A percentile compares a stretch with the other conserved stretches of the same genome.
These are phyloP conservation scores for Umbilicus rupestris DNA, from an alignment of 164 flowering plant genomes.

Conservation along the genomic window DNA sequence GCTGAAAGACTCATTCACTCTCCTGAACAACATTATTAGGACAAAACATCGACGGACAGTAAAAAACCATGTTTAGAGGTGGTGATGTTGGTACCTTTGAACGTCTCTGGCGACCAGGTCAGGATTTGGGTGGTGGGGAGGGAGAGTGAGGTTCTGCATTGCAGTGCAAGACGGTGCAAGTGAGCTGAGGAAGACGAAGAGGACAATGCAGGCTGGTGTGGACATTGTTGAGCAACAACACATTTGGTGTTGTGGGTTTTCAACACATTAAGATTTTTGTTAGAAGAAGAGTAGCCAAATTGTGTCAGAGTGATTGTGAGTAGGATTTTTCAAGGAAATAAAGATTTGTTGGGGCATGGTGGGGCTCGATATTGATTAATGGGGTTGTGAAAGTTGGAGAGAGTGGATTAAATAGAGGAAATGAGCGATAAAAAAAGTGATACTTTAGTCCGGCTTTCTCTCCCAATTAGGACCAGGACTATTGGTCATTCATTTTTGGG, in stretches of 20 bases:
- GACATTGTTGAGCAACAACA: conserved; percentile 14
- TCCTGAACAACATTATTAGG: not conserved
- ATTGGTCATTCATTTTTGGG: too few relatives aligned
- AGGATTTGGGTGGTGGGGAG: conserved; percentile 47
- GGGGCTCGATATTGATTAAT: conserved; percentile 7
- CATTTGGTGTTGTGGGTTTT: not conserved
- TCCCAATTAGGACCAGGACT: too few relatives aligned
- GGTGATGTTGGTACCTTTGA: conserved; percentile 26
- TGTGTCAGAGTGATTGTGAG: not conserved
- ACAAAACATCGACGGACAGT: not conserved
- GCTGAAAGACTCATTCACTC: conserved; percentile 34
- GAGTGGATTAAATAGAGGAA: not conserved
- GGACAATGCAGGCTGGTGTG: conserved; percentile 33
- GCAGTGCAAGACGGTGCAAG: conserved; percentile 16
- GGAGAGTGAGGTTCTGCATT: conserved; percentile 35
- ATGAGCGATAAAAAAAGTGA: not conserved
- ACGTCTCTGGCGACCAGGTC: conserved; percentile 41
- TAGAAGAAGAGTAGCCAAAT: not conserved
- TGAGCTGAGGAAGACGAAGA: conserved; percentile 19
- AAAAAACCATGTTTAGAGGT: not conserved
- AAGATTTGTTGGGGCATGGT: conserved; percentile 3
- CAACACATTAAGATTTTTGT: not conserved
- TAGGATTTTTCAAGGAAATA: not conserved
- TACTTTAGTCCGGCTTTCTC: not conserved
- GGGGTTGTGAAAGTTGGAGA: not conserved